Evolutionary conservation across 768 basidiomycete species (phyloP).

Genomic region (Naganishia antarctica): DNA sequence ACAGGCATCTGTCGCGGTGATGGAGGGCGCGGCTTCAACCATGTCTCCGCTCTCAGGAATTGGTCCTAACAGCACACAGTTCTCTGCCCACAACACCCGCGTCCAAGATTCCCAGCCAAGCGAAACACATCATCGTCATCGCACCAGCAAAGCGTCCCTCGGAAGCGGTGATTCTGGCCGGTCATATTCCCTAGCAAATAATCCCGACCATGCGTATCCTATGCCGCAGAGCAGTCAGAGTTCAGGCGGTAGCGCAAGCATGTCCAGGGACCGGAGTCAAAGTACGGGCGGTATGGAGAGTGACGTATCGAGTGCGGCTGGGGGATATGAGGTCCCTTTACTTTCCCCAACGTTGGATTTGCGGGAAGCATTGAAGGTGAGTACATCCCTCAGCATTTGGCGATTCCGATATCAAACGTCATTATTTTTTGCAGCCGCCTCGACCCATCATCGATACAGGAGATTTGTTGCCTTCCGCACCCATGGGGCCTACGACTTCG

Average conservation of each 20-base stretch:
- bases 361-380: constrained; percentile 44
- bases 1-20: constrained; percentile 58
- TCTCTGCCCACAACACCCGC: not conserved
- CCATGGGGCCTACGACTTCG: constrained; percentile 29
- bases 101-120: not conserved
- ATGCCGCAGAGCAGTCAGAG: constrained; percentile 10
- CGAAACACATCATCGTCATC: constrained; percentile 11
- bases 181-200: constrained; percentile 3
- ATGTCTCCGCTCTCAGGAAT: constrained; percentile 3
- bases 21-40: constrained; percentile 54
- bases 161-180: constrained; percentile 22
- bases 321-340: not conserved
- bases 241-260: constrained; percentile 3
- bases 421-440: constrained; percentile 33
- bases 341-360: constrained; percentile 26
- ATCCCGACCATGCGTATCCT: constrained; percentile 10
- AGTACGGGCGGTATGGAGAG: constrained; percentile 20
- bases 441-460: constrained; percentile 37
- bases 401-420: too few species aligned
- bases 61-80: not conserved
- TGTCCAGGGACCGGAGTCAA: not conserved
- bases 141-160: constrained; percentile 14
- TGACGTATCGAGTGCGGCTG: constrained; percentile 23
- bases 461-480: constrained; percentile 42
- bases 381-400: too few species aligned